These are phyloP conservation scores for Kodamaea sagamina DNA, from an alignment of 805 yeast species.

Conservation along the genomic window DNA sequence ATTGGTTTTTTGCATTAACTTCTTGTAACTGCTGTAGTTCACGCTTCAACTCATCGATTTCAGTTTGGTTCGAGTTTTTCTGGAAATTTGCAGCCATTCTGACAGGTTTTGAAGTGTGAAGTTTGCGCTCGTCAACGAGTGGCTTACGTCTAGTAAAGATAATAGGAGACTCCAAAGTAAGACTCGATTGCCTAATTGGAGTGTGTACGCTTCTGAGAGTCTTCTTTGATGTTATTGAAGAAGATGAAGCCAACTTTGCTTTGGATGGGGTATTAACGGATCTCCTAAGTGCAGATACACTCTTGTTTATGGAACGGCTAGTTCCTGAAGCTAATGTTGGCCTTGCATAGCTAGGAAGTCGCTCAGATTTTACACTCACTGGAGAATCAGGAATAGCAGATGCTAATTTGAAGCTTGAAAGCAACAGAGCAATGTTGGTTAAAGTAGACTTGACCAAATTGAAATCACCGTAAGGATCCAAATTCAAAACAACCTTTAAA, in stretches of 20 bases:
- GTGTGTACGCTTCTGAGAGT: not conserved
- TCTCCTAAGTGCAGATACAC: no score
- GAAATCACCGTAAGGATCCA: slow-evolving; percentile 29
- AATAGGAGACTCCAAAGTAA: slow-evolving; percentile 4
- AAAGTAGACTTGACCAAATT: slow-evolving; percentile 29
- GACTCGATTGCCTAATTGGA: not conserved
- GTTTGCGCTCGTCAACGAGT: not conserved
- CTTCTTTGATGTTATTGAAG: no score
- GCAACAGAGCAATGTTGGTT: slow-evolving; percentile 25
- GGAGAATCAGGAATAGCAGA: slow-evolving; percentile 5
- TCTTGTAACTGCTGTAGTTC: slow-evolving; percentile 14
- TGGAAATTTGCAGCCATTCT: slow-evolving; percentile 1
- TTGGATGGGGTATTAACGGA: slow-evolving; percentile 13
- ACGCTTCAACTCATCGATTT: slow-evolving; percentile 17
- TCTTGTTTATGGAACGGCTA: not conserved
- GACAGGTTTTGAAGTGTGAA: not conserved
- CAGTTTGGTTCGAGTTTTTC: slow-evolving; percentile 14
- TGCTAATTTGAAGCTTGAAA: slow-evolving; percentile 21
- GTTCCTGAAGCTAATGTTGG: slow-evolving; percentile 31
- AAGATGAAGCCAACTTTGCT: slow-evolving; percentile 9
- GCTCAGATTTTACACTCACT: not conserved
- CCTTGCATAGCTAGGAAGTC: slow-evolving; percentile 28
- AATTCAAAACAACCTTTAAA: slow-evolving; percentile 27
- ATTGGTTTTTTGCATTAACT: slow-evolving; percentile 6
- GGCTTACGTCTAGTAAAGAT: not conserved